These are phyloP conservation scores for Dothidotthia symphoricarpi DNA, from an alignment of 2,329 filamentous ascomycete genomes.

Conservation along the genomic window DNA sequence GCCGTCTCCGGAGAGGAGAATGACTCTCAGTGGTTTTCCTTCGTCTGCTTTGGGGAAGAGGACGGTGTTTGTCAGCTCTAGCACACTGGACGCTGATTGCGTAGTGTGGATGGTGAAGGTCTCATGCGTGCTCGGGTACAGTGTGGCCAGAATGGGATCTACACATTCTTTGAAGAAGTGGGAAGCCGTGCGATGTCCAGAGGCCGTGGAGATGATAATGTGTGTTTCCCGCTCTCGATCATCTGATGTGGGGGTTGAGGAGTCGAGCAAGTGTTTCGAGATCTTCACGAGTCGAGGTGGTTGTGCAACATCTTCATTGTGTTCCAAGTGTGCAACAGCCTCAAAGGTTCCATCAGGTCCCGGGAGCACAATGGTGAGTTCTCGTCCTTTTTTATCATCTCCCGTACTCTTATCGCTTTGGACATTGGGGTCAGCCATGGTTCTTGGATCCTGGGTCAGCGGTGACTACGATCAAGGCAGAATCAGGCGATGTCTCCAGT, in stretches of 20 bases:
- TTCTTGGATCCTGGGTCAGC: slow-evolving; percentile 1
- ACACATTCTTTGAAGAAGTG: slow-evolving; percentile 42
- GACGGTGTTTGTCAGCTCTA: slow-evolving; percentile 56
- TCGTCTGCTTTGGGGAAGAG: slow-evolving; percentile 52
- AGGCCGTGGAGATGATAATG: slow-evolving; percentile 48
- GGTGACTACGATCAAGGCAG: background rate
- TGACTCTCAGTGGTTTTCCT: slow-evolving; percentile 51
- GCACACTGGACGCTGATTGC: slow-evolving; percentile 61
- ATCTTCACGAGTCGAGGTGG: slow-evolving; percentile 20
- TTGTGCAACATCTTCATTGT: slow-evolving; percentile 13
- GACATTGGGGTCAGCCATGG: slow-evolving; percentile 2
- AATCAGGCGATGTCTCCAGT: too few relatives aligned
- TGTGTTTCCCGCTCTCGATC: slow-evolving; percentile 34
- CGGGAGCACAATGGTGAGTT: slow-evolving; percentile 10
- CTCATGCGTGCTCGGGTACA: slow-evolving; percentile 36
- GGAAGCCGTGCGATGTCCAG: slow-evolving; percentile 45
- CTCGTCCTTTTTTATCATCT: background rate
- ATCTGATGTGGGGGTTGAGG: background rate
- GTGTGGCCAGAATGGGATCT: slow-evolving; percentile 43
- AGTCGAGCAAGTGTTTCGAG: slow-evolving; percentile 17
- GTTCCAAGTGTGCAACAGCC: slow-evolving; percentile 8
- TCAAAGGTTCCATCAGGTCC: slow-evolving; percentile 7
- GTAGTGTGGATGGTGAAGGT: slow-evolving; percentile 62
- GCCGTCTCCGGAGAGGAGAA: slow-evolving; percentile 85
- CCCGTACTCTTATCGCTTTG: slow-evolving; percentile 1